Percentiles rank a stretch among this genome's conserved stretches.
Conservation (phyloP, 306 rosid genomes). For the Malus fusca region DNA sequence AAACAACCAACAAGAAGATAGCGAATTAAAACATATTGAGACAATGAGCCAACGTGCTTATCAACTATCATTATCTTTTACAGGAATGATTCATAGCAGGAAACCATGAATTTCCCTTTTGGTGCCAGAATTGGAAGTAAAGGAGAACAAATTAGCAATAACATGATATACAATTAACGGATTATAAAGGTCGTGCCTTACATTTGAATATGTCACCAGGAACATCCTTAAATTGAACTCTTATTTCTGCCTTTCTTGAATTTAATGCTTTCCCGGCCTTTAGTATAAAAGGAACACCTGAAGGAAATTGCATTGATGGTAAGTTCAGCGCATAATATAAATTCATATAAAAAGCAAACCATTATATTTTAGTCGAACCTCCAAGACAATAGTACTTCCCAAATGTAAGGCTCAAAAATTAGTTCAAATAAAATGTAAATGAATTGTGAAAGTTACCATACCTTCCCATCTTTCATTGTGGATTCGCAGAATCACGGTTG, state of each 20-base stretch:
- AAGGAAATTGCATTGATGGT: constrained; percentile 1
- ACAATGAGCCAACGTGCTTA: background rate
- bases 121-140: background rate
- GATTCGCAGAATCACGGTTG: constrained; percentile 70
- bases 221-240: constrained; percentile 95
- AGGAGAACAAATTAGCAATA: background rate
- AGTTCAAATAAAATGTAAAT: constrained; percentile 3
- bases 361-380: background rate
- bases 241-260: constrained; percentile 85
- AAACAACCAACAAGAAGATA: background rate
- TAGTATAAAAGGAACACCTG: constrained; percentile 90
- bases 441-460: constrained; percentile 16
- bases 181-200: constrained; percentile 34
- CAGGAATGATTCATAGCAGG: background rate
- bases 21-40: background rate
- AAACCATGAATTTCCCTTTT: background rate
- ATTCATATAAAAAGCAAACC: background rate
- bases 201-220: constrained; percentile 97
- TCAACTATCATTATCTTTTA: too few species aligned
- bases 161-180: background rate
- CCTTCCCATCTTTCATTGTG: constrained; percentile 99
- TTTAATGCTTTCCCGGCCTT: constrained; percentile 95
- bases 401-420: background rate
- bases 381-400: background rate
- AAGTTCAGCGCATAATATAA: constrained; percentile 8